Evolutionary conservation across 805 yeast genomes (phyloP).

Genomic region (Blastobotrys peoriensis): DNA sequence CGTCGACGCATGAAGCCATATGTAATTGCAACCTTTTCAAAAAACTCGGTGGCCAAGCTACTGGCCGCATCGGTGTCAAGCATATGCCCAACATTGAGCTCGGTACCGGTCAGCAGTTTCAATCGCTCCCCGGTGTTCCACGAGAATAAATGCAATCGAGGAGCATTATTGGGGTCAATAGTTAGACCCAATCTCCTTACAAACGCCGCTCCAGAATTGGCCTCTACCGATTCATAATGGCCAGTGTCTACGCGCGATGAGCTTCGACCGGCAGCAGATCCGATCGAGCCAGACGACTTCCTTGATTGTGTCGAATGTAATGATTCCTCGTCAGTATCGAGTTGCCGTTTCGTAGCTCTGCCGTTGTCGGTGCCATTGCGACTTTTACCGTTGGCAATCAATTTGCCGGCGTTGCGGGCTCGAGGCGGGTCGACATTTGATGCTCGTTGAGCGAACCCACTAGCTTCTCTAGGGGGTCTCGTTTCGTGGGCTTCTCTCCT

Average conservation of each 20-base stretch:
- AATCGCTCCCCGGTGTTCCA: constrained; percentile 3
- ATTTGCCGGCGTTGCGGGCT: no score
- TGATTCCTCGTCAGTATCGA: no score
- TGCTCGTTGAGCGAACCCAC: background rate
- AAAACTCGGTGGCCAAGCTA: background rate
- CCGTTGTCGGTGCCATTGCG: no score
- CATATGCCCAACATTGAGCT: background rate
- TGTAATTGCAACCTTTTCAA: background rate
- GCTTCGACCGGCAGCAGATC: background rate
- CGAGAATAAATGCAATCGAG: constrained; percentile 1
- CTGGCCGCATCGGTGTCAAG: background rate
- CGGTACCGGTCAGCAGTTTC: background rate
- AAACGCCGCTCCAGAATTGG: constrained; percentile 2
- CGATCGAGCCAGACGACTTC: no score
- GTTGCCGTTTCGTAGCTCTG: no score
- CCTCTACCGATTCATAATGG: background rate
- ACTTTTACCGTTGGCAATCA: no score
- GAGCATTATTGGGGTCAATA: background rate
- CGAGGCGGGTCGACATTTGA: background rate
- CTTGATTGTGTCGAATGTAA: no score
- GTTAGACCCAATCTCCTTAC: constrained; percentile 1
- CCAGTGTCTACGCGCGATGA: background rate
- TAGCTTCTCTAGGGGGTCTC: background rate
- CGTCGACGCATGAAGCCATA: background rate
- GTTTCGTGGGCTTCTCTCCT: no score